phyloP scores from a whole-genome alignment of 805 yeast genomes.

The Candida germanica region DNA sequence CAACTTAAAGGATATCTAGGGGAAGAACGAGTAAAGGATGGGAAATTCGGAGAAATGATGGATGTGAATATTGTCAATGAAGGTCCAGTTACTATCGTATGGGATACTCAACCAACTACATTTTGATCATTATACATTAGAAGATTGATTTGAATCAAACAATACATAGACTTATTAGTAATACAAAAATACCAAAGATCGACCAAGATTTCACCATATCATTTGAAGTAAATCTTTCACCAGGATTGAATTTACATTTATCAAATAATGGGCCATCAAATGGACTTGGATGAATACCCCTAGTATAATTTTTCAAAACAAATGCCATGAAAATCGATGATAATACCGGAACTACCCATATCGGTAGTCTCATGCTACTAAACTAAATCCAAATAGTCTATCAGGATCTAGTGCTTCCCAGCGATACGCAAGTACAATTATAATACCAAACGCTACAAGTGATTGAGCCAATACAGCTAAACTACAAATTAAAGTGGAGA shows the following conservation, averaged over 20 bases:
- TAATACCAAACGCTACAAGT: slow-evolving; percentile 7
- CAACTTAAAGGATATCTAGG: slow-evolving; percentile 48
- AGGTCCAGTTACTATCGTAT: slow-evolving; percentile 87
- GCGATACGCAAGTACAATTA: slow-evolving; percentile 4
- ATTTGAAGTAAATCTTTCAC: slow-evolving; percentile 26
- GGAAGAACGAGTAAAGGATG: slow-evolving; percentile 69
- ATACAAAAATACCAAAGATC: slow-evolving; percentile 7
- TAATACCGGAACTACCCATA: not conserved
- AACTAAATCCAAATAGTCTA: not conserved
- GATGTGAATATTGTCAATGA: slow-evolving; percentile 84
- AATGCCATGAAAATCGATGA: not conserved
- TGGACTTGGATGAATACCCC: not conserved
- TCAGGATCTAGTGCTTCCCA: slow-evolving; percentile 8
- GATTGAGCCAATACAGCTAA: slow-evolving; percentile 1
- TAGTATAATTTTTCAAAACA: too few relatives aligned
- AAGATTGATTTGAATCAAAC: too few relatives aligned
- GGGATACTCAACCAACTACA: slow-evolving; percentile 58
- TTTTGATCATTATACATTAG: not conserved
- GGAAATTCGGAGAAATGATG: slow-evolving; percentile 97
- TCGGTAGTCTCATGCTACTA: not conserved
- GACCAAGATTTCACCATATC: slow-evolving; percentile 21
- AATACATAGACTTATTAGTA: slow-evolving; percentile 4
- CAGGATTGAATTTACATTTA: slow-evolving; percentile 23
- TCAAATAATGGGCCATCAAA: slow-evolving; percentile 14
- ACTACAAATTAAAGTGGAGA: slow-evolving; percentile 10